Base-by-base conservation (phyloP, 2,329 filamentous ascomycete species). In the Clonostachys byssicola region DNA sequence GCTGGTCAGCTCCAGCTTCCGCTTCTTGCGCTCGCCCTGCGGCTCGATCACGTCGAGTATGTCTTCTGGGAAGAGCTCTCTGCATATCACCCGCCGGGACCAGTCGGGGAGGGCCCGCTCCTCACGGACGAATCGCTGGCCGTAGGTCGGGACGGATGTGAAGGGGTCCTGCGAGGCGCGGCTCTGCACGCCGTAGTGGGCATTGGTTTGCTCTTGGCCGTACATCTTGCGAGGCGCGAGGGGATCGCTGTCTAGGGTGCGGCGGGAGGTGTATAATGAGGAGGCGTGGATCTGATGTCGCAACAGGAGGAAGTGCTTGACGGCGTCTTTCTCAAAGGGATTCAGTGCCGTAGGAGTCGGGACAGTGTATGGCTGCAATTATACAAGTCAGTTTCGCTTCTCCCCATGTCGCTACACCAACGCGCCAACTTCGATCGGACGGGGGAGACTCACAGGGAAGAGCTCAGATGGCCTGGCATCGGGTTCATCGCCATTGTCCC, bases 121-220 rank as follows among this genome's bases (percentile, higher is more conserved):
- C 40, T 72, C 66, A 49, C 71, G 70, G 35, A 71, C 64, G 56
- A 82, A 81, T 48, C 72, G 72, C 54, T 80, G 72, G 40, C 75
- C 78, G 64, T 80, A 82, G 50, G 74, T 75, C n/a, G 77, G 77
- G 47, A 82, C 72, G 39, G 75, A 69, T n/a, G 69, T 73, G 60
- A 83, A 83, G 17, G 79, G 77, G 59, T 83, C 78, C 44, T 77
- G 56, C 12, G 74, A 78, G 36, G 78, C 78, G 55, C 75, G 77
- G 63, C 67, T 80, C 60, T 72, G 74, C 54, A 75, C 63, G 51
- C 72, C 75, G 63, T 77, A 83, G 47, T 72, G 74, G 52, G 74
- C 72, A 62, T 82, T 82, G 58, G 75, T 65, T 62, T 83, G 79
- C n/a, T 75, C 70, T 56, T 80, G 78, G 54, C 77, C 77, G 62